Conservation (phyloP, 768 basidiomycete genomes). For the Boletus sp. region DNA sequence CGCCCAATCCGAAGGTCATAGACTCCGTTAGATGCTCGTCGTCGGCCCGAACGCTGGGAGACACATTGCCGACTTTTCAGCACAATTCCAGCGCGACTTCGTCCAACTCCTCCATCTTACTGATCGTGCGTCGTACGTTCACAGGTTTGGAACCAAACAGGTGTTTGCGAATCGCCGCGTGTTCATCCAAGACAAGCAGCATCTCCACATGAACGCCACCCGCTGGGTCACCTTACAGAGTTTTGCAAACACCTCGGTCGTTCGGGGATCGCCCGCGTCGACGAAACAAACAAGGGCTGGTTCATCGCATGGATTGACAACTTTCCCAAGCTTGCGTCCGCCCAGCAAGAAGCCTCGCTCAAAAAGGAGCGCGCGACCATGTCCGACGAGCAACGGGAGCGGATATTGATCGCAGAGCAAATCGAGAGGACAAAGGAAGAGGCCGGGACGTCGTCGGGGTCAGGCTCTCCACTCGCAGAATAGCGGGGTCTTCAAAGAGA, state of each 20-base stretch:
- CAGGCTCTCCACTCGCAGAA: constrained; percentile 41
- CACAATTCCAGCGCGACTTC: constrained; percentile 88
- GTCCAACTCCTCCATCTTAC: constrained; percentile 72
- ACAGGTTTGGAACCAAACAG: constrained; percentile 89
- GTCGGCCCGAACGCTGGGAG: constrained; percentile 93
- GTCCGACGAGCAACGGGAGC: constrained; percentile 91
- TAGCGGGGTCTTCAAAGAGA: constrained; percentile 66
- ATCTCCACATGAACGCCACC: constrained; percentile 98
- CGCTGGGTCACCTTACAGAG: constrained; percentile 97
- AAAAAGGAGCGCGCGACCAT: constrained; percentile 89
- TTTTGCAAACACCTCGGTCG: constrained; percentile 89
- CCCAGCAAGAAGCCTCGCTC: constrained; percentile 82
- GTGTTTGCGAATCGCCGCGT: constrained; percentile 89
- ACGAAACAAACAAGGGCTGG: constrained; percentile 99
- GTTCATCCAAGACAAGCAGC: constrained; percentile 93
- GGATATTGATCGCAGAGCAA: constrained; percentile 81
- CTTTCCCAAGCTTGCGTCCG: constrained; percentile 90
- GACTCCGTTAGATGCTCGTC: constrained; percentile 94
- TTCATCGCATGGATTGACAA: constrained; percentile 97
- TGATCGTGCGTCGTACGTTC: background rate
- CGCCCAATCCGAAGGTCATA: constrained; percentile 33
- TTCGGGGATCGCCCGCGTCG: constrained; percentile 82
- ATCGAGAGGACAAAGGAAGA: constrained; percentile 76
- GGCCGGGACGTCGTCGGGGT: constrained; percentile 29
- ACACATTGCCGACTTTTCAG: constrained; percentile 38